Base-by-base conservation (phyloP, 768 basidiomycete genomes). In the Xanthoconium stramineum region DNA sequence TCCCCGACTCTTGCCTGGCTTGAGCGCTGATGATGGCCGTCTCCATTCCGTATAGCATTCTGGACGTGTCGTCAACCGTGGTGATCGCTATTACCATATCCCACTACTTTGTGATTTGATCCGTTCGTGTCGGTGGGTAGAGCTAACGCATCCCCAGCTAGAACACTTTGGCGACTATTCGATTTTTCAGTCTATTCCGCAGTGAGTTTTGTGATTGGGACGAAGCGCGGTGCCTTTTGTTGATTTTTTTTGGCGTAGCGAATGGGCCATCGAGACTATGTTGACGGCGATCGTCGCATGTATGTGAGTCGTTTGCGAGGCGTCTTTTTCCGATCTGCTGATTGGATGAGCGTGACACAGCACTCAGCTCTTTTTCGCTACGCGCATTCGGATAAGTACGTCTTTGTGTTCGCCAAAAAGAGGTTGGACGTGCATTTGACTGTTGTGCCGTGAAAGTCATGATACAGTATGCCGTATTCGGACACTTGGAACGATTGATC, bases 321-420 rank as follows among this genome's bases (percentile, higher is more conserved):
- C 38, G 38, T 39, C 5, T n/a, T 39, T 8, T 14, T 14, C 36
- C 12, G n/a, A n/a, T 36, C 7, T 3, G 15, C 38, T 39, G 38
- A 39, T 39, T n/a, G 7, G 38, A 15, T n/a, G n/a, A n/a, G n/a
- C n/a, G n/a, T n/a, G n/a, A n/a, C n/a, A 3, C 38, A 57, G 51
- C 15, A 47, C 20, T 7, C 56, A 57, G 6, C 33, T 57, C 19
- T 57, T 53, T 36, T 57, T 57, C 11, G 56, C 51, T 10, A 32
- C 51, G 30, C 56, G 47, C 47, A 49, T 57, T 29, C 29, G 40
- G 28, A 47, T 53, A 32, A 19, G 51, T 57, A 17, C 29, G 55
- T 51, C 19, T 30, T 12, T 44, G 39, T 12, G 19, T 20, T 42
- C 30, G 20, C 17, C 40, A 39, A 19, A n/a, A 24, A 29, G 1